phyloP scores from a whole-genome alignment of 176 grass and related monocot species.

The Aegilops umbellulata region DNA sequence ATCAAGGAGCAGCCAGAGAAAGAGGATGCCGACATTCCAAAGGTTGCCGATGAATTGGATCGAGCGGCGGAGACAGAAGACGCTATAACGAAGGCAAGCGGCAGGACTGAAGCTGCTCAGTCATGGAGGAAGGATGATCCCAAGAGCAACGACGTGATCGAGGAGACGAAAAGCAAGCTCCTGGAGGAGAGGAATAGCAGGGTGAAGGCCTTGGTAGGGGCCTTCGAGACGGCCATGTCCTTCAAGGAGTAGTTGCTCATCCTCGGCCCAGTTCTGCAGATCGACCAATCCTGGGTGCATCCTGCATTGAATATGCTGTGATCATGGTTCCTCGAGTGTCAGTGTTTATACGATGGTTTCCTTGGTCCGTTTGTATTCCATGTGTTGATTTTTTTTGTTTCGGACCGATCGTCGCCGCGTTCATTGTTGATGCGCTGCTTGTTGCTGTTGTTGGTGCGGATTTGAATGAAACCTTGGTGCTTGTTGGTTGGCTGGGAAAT shows the following conservation, averaged over 20 bases:
- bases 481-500: neutral
- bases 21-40: neutral
- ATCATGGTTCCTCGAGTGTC: slow-evolving; percentile 1
- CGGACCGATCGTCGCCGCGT: slow-evolving; percentile 11
- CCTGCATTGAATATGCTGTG: slow-evolving; percentile 16
- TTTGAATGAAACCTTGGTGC: slow-evolving; percentile 17
- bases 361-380: slow-evolving; percentile 19
- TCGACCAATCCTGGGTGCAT: neutral
- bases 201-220: slow-evolving; percentile 79
- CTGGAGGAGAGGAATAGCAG: slow-evolving; percentile 73
- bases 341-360: slow-evolving; percentile 41
- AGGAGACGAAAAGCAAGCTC: slow-evolving; percentile 70
- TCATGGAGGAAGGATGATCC: slow-evolving; percentile 49
- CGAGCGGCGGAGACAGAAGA: slow-evolving; percentile 7
- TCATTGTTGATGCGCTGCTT: neutral
- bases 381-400: slow-evolving; percentile 4
- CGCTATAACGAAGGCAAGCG: neutral
- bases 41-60: slow-evolving; percentile 27
- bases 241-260: slow-evolving; percentile 36
- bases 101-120: neutral
- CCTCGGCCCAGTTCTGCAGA: neutral
- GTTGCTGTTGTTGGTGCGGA: slow-evolving; percentile 18
- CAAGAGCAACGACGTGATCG: slow-evolving; percentile 62
- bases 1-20: neutral
- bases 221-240: slow-evolving; percentile 76